Base-by-base conservation (phyloP, 2,329 filamentous ascomycete genomes). In the Endocalyx cinctus region DNA sequence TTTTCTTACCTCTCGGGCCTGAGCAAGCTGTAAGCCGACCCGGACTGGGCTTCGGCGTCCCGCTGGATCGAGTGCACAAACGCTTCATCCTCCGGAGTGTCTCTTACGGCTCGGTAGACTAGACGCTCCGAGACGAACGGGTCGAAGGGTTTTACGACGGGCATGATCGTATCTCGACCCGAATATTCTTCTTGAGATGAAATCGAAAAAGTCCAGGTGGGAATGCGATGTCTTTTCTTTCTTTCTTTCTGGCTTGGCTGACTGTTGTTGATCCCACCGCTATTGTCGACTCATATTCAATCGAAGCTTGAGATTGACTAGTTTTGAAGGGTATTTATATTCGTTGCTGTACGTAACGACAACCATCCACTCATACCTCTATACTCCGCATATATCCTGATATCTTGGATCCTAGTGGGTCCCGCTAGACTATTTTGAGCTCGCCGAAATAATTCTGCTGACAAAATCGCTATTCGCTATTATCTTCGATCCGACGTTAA, bases 61-160 rank as follows among this genome's bases (percentile, higher is more conserved):
- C 41, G 37, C 23, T 56, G 49, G 36, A 60, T 54, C 13, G 28
- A 26, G 32, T 53, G 45, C 18, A 58, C 46, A 35, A 59, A 55
- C 10, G 35, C 36, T n/a, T 52, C 48, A 23, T 59, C 52, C 25
- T 56, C 54, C 6, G 51, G 45, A 4, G 50, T 54, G 27, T 55
- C 45, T 31, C 62, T 54, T 10, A 62, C 42, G 4, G 58, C 57
- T 6, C 59, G 56, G 39, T 63, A 64, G 17, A 59, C 41, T 3
- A 66, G 57, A 5, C 60, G 53, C 13, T 52, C 39, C 2, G 62
- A 64, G 33, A 41, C 47, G 46, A 62, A 66, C 11, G 51, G 46
- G 27, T 58, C 45, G 17, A 54, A 44, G 3, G 48, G 48, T 22
- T 38, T 42, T 25, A 35, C 29, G 8, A 23, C 15, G n/a, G 40